Evolutionary conservation across 805 yeast genomes (phyloP).

Genomic region (Huiozyma sinensis): DNA sequence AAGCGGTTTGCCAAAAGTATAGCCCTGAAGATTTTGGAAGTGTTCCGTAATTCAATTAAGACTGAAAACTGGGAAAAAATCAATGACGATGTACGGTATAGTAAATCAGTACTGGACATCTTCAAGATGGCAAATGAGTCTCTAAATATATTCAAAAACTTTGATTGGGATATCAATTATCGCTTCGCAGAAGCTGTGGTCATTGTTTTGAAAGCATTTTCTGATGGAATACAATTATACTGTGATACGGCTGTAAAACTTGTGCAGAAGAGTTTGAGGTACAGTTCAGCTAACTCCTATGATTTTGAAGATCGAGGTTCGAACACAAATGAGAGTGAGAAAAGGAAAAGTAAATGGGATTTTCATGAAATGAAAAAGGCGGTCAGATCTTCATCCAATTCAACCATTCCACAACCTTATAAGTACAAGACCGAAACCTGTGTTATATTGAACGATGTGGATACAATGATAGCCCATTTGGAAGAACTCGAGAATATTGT

Average conservation of each 20-base stretch:
- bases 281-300: conserved; percentile 1
- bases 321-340: not conserved
- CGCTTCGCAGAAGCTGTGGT: conserved; percentile 59
- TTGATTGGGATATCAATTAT: conserved; percentile 55
- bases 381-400: conserved; percentile 31
- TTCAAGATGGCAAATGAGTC: conserved; percentile 53
- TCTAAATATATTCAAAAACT: conserved; percentile 42
- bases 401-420: conserved; percentile 40
- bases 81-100: conserved; percentile 35
- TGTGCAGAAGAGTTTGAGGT: conserved; percentile 33
- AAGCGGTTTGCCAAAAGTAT: conserved; percentile 34
- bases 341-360: conserved; percentile 5
- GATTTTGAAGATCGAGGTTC: not conserved
- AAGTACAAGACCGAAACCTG: conserved; percentile 54
- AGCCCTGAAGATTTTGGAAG: conserved; percentile 34
- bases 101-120: conserved; percentile 58
- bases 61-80: conserved; percentile 49
- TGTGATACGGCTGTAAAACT: conserved; percentile 29
- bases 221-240: conserved; percentile 48
- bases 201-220: conserved; percentile 47
- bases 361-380: conserved; percentile 42
- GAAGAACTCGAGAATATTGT: conserved; percentile 44
- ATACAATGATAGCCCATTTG: conserved; percentile 38
- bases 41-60: conserved; percentile 44
- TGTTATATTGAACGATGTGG: conserved; percentile 63